These are phyloP conservation scores for Fusarium ambrosium DNA, from an alignment of 2,329 filamentous ascomycete genomes.

Conservation along the genomic window DNA sequence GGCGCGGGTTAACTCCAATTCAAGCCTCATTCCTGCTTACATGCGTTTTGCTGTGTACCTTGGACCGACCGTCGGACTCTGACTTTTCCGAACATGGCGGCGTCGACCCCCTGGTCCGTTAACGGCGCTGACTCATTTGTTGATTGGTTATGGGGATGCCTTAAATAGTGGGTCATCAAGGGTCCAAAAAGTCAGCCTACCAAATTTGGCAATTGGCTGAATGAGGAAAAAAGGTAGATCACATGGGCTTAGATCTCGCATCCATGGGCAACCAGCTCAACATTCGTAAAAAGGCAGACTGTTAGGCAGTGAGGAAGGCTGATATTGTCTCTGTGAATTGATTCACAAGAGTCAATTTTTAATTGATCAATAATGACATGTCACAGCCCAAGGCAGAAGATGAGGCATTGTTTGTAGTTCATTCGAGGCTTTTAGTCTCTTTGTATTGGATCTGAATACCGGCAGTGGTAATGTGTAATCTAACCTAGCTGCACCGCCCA, in stretches of 20 bases:
- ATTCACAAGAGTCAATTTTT: neutral
- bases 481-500: conserved; percentile 4
- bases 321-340: conserved; percentile 1
- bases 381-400: conserved; percentile 2
- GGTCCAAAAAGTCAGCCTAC: conserved; percentile 27
- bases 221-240: conserved; percentile 22
- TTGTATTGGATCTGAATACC: conserved; percentile 15
- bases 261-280: neutral
- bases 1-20: neutral
- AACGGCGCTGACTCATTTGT: neutral
- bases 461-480: conserved; percentile 13
- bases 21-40: neutral
- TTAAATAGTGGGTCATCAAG: neutral
- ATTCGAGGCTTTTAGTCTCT: conserved; percentile 15
- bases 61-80: conserved; percentile 5
- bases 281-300: conserved; percentile 21
- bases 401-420: conserved; percentile 5
- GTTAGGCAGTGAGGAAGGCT: conserved; percentile 31
- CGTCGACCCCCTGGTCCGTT: neutral
- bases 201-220: conserved; percentile 34
- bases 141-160: conserved; percentile 7
- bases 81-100: neutral
- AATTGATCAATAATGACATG: neutral
- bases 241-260: conserved; percentile 14
- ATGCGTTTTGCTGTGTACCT: neutral